phyloP scores from a whole-genome alignment of 495 filamentous ascomycete genomes.

The Hypoxylon cercidicola region DNA sequence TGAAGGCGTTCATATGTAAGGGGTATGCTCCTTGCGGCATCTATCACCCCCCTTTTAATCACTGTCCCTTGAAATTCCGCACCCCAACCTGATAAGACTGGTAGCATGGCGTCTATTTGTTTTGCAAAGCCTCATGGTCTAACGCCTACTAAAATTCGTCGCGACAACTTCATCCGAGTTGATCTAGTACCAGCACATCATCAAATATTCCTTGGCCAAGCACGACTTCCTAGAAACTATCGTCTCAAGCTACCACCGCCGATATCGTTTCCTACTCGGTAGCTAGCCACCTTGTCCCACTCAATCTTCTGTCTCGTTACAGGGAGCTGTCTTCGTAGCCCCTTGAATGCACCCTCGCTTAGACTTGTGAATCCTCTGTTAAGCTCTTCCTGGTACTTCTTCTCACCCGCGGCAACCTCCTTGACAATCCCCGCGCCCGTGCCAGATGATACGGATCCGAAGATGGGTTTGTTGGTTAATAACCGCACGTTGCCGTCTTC shows the following conservation, averaged over 20 bases:
- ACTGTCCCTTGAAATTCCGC: too few species aligned
- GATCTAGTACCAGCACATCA: background rate
- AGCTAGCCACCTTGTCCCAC: conserved; percentile 99
- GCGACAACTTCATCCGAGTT: conserved; percentile 11
- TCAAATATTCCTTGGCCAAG: background rate
- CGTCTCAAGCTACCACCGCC: conserved; percentile 63
- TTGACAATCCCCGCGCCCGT: conserved; percentile 75
- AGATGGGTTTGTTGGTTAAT: conserved; percentile 80
- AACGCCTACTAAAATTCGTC: background rate
- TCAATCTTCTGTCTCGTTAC: conserved; percentile 98
- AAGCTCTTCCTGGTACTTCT: conserved; percentile 94
- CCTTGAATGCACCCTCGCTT: conserved; percentile 95
- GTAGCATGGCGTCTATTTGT: too few species aligned
- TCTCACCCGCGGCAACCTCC: conserved; percentile 81
- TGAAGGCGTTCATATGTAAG: too few species aligned
- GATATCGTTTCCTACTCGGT: conserved; percentile 81
- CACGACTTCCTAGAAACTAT: conserved; percentile 38
- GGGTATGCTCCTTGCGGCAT: too few species aligned
- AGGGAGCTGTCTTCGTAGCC: conserved; percentile 88
- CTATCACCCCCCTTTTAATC: too few species aligned
- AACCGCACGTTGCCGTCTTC: conserved; percentile 98
- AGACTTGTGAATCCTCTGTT: conserved; percentile 88
- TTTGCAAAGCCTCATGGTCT: too few species aligned
- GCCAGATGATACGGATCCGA: conserved; percentile 64
- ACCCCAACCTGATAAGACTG: too few species aligned